Evolutionary conservation across 768 basidiomycete genomes (phyloP), one percentile per base, ranked within the genome.

Genomic region (Collybia sordida): DNA sequence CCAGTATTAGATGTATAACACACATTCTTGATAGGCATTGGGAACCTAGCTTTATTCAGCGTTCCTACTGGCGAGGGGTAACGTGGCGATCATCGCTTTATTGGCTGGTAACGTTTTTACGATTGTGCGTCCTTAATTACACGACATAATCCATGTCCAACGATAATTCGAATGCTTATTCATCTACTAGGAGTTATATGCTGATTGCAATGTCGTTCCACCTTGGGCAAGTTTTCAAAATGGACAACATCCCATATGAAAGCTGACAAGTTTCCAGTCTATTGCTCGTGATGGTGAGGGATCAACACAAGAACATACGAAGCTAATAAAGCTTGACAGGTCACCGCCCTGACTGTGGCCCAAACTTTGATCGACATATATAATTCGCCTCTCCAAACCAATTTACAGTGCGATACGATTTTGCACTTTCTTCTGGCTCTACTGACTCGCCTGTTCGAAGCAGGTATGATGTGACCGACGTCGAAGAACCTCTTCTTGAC

Each of bases 171-270:
- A 12, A 37, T 24, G 8, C 45, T 35, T 9, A 19, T 6, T 27
- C 19, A 14, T 8, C 23, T 22, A 34, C 21, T 24, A 88, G 86
- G 48, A 66, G 79, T 52, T 89, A 88, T 59, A 88, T 90, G 86
- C 74, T 90, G 14, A 70, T 85, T 45, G 77, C 82, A 21, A 88
- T 88, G 85, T 81, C 86, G 18, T 80, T 85, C 54, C 79, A 87
- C 47, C 49, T 81, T n/a, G 78, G 83, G 87, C 88, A 59, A 64
- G 85, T 73, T 8, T 2, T 18, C 31, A 37, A 31, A 19, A 19
- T 40, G 45, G 36, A 23, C 34, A 28, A 23, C 17, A 5, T 45
- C 19, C 18, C 39, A n/a, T 36, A 19, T 19, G 37, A 7, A 50
- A 50, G 43, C 51, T 50, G 23, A 19, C 27, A 11, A 31, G 42